A percentile compares a stretch with the other conserved stretches of the same genome.
phyloP scores from a whole-genome alignment of 306 rosid genomes.

The Chamaecrista fasciculata region DNA sequence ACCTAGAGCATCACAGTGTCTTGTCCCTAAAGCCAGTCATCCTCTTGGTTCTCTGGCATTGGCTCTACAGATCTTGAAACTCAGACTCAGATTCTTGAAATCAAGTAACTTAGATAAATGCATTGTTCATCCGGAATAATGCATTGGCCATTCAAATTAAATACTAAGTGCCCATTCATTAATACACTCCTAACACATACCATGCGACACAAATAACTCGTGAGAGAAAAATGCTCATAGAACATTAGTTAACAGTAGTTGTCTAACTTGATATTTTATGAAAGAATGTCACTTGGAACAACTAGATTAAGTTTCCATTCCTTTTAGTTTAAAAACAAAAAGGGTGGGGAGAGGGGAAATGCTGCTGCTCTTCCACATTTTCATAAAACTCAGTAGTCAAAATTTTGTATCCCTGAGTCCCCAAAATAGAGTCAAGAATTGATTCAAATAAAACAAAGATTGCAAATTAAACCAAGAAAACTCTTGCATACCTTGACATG shows the following conservation, averaged over 20 bases:
- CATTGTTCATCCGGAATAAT: neutral
- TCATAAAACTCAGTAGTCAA: neutral
- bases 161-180: neutral
- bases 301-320: neutral
- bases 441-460: neutral
- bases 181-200: neutral
- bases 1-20: neutral
- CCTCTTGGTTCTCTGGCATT: neutral
- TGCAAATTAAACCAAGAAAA: neutral
- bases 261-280: neutral
- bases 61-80: neutral
- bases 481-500: constrained; percentile 47
- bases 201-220: neutral
- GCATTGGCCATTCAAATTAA: too few relatives aligned
- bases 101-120: neutral
- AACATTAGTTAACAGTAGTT: neutral
- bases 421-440: constrained; percentile 10
- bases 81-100: constrained; percentile 1
- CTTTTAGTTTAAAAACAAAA: neutral
- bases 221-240: neutral
- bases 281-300: constrained; percentile 12
- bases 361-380: neutral
- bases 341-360: too few relatives aligned
- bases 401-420: neutral
- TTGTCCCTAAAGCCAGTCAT: neutral